Evolutionary conservation across 768 basidiomycete species (phyloP).

Genomic region (Leccinum variicolor): DNA sequence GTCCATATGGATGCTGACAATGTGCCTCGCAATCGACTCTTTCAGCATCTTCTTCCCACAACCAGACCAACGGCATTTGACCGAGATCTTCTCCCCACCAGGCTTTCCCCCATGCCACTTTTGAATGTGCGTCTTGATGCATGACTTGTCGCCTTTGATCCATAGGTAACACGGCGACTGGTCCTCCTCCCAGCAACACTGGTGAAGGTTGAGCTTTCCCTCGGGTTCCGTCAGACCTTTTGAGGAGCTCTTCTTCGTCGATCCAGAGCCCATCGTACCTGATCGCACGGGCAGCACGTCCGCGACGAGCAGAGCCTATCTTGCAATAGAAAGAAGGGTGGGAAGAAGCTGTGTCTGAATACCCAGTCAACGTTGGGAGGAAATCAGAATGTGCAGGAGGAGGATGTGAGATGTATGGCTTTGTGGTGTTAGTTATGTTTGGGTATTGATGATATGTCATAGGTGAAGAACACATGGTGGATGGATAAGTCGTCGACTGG

Average conservation of each 20-base stretch:
- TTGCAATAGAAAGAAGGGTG: not conserved
- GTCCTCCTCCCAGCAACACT: conserved; percentile 14
- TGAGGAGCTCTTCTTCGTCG: conserved; percentile 13
- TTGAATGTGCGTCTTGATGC: conserved; percentile 12
- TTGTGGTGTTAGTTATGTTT: too few species aligned
- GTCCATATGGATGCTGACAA: conserved; percentile 13
- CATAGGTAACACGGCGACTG: conserved; percentile 7
- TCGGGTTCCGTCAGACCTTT: not conserved
- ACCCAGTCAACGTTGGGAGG: not conserved
- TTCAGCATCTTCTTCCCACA: conserved; percentile 20
- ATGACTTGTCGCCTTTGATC: conserved; percentile 15
- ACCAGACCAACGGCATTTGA: conserved; percentile 8
- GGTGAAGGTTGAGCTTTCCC: conserved; percentile 4
- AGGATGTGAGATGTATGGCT: not conserved
- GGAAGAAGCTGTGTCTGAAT: too few species aligned
- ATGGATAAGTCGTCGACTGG: not conserved
- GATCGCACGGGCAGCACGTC: conserved; percentile 1
- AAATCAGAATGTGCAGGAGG: not conserved
- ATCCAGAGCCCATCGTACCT: conserved; percentile 7
- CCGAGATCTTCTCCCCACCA: conserved; percentile 6
- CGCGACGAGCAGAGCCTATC: not conserved
- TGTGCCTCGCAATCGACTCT: conserved; percentile 21
- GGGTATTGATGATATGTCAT: not conserved
- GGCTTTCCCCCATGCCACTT: conserved; percentile 15
- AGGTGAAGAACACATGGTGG: not conserved